Conservation (phyloP, 1,284 basidiomycete species). For the Uromyces viciae-fabae region DNA sequence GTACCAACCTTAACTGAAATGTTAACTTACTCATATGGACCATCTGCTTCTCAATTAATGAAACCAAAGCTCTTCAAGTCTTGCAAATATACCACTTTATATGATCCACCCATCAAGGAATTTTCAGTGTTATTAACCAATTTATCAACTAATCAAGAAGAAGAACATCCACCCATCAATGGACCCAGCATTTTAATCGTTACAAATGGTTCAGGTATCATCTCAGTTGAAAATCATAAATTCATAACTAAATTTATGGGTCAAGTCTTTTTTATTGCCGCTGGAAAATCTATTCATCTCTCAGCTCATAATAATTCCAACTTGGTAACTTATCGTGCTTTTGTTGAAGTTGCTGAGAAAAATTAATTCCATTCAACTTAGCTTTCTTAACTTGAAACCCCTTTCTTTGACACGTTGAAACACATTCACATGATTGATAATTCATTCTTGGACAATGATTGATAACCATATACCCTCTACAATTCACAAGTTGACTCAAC, state of each 20-base stretch:
- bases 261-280: slow-evolving; percentile 79
- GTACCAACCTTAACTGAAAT: slow-evolving; percentile 81
- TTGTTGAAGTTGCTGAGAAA: slow-evolving; percentile 58
- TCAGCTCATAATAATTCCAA: slow-evolving; percentile 55
- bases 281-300: slow-evolving; percentile 63
- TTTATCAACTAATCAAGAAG: slow-evolving; percentile 60
- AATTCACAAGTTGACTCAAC: too few species aligned
- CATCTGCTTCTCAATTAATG: slow-evolving; percentile 68
- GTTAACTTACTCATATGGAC: slow-evolving; percentile 76
- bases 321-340: slow-evolving; percentile 71
- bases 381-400: too few species aligned
- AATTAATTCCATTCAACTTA: too few species aligned
- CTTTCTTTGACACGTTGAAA: too few species aligned
- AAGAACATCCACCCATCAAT: slow-evolving; percentile 64
- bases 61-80: slow-evolving; percentile 61
- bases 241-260: slow-evolving; percentile 63
- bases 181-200: slow-evolving; percentile 83
- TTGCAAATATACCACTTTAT: slow-evolving; percentile 61
- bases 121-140: slow-evolving; percentile 76
- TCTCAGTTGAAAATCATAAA: slow-evolving; percentile 57
- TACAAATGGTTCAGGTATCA: slow-evolving; percentile 65
- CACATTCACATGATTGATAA: too few species aligned
- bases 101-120: slow-evolving; percentile 90
- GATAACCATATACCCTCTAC: too few species aligned
- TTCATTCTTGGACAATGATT: too few species aligned